Conservation (phyloP, 202 grass and related monocot species). For the Carex sylvatica region DNA sequence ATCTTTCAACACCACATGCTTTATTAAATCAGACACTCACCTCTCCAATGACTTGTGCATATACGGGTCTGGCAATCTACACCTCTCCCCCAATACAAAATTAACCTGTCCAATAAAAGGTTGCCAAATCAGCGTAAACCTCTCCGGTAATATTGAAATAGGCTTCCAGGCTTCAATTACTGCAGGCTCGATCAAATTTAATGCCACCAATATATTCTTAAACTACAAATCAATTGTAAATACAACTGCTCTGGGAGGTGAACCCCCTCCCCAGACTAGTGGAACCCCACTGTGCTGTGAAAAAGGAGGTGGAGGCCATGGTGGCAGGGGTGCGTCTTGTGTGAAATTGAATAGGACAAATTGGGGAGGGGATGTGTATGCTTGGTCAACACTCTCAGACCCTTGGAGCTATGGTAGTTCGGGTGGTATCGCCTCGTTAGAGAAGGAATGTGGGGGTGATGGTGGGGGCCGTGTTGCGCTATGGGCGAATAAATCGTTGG, state of each 20-base stretch:
- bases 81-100: constrained; percentile 41
- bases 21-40: constrained; percentile 50
- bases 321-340: constrained; percentile 80
- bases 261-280: constrained; percentile 76
- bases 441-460: constrained; percentile 48
- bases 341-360: constrained; percentile 66
- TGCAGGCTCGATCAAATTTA: constrained; percentile 55
- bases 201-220: constrained; percentile 47
- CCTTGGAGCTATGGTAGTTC: constrained; percentile 95
- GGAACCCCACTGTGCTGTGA: constrained; percentile 74
- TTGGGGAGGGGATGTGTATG: constrained; percentile 92
- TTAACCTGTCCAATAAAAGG: constrained; percentile 53
- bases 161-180: constrained; percentile 35
- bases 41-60: constrained; percentile 48
- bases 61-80: constrained; percentile 52
- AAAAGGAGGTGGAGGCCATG: constrained; percentile 76
- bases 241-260: constrained; percentile 50
- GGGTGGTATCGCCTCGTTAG: constrained; percentile 48
- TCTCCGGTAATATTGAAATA: constrained; percentile 52
- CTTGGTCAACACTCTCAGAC: constrained; percentile 51
- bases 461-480: constrained; percentile 73
- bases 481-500: constrained; percentile 39
- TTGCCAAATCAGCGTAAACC: constrained; percentile 55
- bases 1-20: constrained; percentile 61
- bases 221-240: constrained; percentile 49